Evolutionary conservation across 2,329 filamentous ascomycete species (phyloP), one percentile per base, ranked within the genome.

Genomic region (Colletotrichum musae): DNA sequence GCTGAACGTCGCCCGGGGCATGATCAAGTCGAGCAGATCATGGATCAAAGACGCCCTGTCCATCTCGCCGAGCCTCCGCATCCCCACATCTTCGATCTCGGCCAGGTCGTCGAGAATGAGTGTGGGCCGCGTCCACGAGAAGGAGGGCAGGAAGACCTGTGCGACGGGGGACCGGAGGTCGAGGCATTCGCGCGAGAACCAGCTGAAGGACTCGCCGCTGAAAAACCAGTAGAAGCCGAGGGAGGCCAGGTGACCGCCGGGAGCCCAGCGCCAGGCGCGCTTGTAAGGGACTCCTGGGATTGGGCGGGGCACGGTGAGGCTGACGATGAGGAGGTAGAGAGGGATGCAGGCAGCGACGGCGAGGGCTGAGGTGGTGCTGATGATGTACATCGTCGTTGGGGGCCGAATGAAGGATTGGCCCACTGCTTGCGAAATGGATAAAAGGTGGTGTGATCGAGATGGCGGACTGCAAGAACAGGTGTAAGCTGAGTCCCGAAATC

Each of bases 401-500:
- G 58, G 50, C n/a, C 7, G 56, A n/a, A 10, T n/a, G 43, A n/a
- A 36, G 36, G 57, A 13, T 6, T 39, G 26, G 39, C 39, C 12
- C 41, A 48, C 43, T 57, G 18, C n/a, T 15, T 51, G 43, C 51
- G 13, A 5, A 13, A 36, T 6, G 12, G 16, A 43, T 32, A 26
- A 45, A 5, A 5, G 15, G 57, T 58, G 57, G 48, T 39, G 21
- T 50, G 32, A 56, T 18, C 32, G 28, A 50, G 28, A 45, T 67
- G 41, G n/a, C 28, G 45, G 43, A 21, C 43, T 9, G 5, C 18
- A 26, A 48, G 4, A 26, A n/a, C 28, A 39, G 36, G 16, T 21
- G 47, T 24, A n/a, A 43, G 57, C 36, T 6, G 26, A 36, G 24
- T n/a, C 12, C 18, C 57, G 32, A 51, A 56, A 51, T 41, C 26